Percentiles rank a stretch among this genome's conserved stretches.
Evolutionary conservation across 345 rosid genomes (phyloP).

Genomic region (Camelina hispida): DNA sequence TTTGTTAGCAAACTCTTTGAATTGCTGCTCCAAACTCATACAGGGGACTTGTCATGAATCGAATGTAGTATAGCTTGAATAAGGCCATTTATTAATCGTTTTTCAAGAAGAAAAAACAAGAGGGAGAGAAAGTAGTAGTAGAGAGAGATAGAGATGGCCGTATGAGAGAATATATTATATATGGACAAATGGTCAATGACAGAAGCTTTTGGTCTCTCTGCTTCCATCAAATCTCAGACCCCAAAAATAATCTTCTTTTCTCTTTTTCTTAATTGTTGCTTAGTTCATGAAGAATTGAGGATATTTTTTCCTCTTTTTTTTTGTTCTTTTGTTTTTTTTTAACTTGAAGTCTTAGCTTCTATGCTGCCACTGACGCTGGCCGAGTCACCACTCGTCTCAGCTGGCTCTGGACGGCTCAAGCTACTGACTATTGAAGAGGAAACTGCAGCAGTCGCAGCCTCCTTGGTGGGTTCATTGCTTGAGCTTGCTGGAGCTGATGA

Average conservation of each 20-base stretch:
- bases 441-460: constrained; percentile 51
- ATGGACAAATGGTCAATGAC: constrained; percentile 44
- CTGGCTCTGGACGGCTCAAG: constrained; percentile 49
- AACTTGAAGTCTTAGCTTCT: constrained; percentile 46
- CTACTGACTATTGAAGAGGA: constrained; percentile 37
- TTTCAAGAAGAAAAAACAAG: constrained; percentile 1
- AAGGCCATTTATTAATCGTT: constrained; percentile 48
- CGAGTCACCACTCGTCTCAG: constrained; percentile 56
- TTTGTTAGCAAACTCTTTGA: not conserved
- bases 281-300: constrained; percentile 39
- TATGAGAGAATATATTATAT: constrained; percentile 41
- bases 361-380: constrained; percentile 43
- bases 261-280: constrained; percentile 38
- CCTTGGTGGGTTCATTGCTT: constrained; percentile 54
- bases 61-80: constrained; percentile 24
- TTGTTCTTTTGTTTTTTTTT: not conserved
- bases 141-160: constrained; percentile 33
- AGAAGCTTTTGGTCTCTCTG: constrained; percentile 44
- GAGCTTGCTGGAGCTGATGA: constrained; percentile 59
- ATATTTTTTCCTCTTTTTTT: constrained; percentile 3
- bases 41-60: not conserved
- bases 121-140: not conserved
- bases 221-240: constrained; percentile 43
- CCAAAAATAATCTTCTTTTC: constrained; percentile 47
- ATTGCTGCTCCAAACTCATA: constrained; percentile 7